Percentiles rank a stretch among this genome's conserved stretches.
Conservation (phyloP, 257 asterid genomes). For the Solanum appendiculatum region DNA sequence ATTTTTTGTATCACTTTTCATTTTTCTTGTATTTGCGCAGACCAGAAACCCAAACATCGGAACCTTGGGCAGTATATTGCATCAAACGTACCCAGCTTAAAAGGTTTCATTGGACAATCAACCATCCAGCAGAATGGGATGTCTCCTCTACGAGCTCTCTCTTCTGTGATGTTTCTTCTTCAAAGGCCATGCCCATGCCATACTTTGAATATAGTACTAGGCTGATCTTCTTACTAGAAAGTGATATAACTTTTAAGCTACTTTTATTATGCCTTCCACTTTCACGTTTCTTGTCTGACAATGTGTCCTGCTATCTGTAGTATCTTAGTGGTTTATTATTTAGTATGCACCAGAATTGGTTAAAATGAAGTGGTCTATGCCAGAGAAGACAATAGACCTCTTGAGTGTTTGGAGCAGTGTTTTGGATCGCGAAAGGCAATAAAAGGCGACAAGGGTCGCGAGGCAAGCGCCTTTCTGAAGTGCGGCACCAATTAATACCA, state of each 20-base stretch:
- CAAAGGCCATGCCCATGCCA: slow-evolving; percentile 44
- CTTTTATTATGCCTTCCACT: neutral
- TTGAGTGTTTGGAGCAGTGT: neutral
- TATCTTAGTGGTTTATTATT: neutral
- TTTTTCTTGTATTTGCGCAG: slow-evolving; percentile 35
- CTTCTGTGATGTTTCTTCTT: slow-evolving; percentile 62
- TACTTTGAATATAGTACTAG: neutral
- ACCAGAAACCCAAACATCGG: slow-evolving; percentile 42
- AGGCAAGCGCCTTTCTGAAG: no score
- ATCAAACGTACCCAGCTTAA: slow-evolving; percentile 68
- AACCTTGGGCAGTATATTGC: slow-evolving; percentile 66
- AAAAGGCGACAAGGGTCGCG: no score
- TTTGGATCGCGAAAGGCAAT: no score
- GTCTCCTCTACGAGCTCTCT: slow-evolving; percentile 57
- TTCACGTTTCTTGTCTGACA: neutral
- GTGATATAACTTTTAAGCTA: neutral
- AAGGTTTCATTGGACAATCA: slow-evolving; percentile 43
- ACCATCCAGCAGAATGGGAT: slow-evolving; percentile 42
- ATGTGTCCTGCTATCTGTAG: neutral
- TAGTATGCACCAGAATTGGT: neutral
- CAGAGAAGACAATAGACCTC: neutral
- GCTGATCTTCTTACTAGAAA: neutral
- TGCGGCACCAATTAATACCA: no score
- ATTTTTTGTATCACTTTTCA: neutral
- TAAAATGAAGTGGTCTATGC: neutral